Conservation (phyloP, 2,329 filamentous ascomycete genomes). For the Verticillium longisporum region DNA sequence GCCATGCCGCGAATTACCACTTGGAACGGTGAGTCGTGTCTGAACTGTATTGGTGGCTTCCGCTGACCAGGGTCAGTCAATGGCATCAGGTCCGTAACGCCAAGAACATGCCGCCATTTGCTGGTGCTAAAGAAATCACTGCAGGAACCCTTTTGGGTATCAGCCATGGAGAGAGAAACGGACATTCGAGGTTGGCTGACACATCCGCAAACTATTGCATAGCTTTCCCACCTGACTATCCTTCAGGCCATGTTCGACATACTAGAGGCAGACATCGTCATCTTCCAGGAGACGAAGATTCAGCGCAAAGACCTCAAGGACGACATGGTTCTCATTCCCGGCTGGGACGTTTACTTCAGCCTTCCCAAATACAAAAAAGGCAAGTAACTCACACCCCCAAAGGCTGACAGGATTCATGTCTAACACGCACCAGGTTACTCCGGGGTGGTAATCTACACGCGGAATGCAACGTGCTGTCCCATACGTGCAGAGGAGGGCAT, state of each 20-base stretch:
- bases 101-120: not conserved
- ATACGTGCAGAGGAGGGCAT: slow-evolving; percentile 93
- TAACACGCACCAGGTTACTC: slow-evolving; percentile 64
- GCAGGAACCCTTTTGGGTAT: slow-evolving; percentile 75
- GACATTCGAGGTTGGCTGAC: slow-evolving; percentile 53
- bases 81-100: slow-evolving; percentile 59
- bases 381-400: slow-evolving; percentile 20
- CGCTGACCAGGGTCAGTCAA: slow-evolving; percentile 51
- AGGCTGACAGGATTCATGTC: not conserved
- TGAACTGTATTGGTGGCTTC: not conserved
- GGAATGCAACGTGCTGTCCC: slow-evolving; percentile 77
- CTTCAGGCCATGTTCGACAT: slow-evolving; percentile 84
- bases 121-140: not conserved
- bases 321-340: slow-evolving; percentile 91
- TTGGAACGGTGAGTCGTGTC: slow-evolving; percentile 63
- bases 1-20: slow-evolving; percentile 73
- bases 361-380: slow-evolving; percentile 91
- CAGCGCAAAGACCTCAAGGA: slow-evolving; percentile 86
- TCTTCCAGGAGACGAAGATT: slow-evolving; percentile 96
- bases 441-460: slow-evolving; percentile 90
- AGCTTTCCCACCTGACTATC: not conserved
- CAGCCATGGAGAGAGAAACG: slow-evolving; percentile 71
- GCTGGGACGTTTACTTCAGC: slow-evolving; percentile 96
- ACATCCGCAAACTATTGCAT: no score
- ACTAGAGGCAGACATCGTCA: slow-evolving; percentile 83